Base-by-base conservation (phyloP, 1,284 basidiomycete species). In the Heterobasidion parviporum region DNA sequence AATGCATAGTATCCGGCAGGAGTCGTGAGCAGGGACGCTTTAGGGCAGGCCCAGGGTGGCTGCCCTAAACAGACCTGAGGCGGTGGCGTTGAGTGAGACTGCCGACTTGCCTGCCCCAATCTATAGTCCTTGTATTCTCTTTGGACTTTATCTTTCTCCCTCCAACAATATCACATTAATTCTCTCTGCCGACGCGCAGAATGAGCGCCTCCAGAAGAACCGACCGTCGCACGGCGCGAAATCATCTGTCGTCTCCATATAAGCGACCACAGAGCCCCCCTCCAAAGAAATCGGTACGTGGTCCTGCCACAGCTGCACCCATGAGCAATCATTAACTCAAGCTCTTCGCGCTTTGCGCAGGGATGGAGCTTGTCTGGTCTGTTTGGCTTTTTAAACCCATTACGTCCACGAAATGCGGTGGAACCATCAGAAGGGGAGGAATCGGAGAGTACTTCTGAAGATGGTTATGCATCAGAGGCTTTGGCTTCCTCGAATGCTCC, bases 131-230 rank as follows among this genome's bases (percentile, higher is more conserved):
- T 15, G 38, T 34, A 15, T 44, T 54, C 26, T 44, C 52, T 35
- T 20, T 8, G 12, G 33, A 8, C 34, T 33, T n/a, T 7, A 15
- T 15, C 44, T 16, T n/a, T 20, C 32, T n/a, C 46, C 20, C 55
- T 49, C 35, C 14, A 45, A 47, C 36, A 49, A 44, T 33, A 35
- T 26, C 15, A 16, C 44, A 34, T 43, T 36, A 33, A 33, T 14
- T n/a, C 41, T 16, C 26, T 20, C n/a, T 33, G 47, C 47, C 12
- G 8, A 33, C 44, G 52, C 45, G 16, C 55, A 57, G 53, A 20
- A 83, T 82, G 80, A 81, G 81, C 63, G 78, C 74, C 44, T 67
- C 77, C 60, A 76, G 82, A 62, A 73, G 70, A 38, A 72, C 63
- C n/a, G 66, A 70, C 54, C 71, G 70, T 58, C 74, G 76, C 53